Evolutionary conservation across 306 rosid species (phyloP), one percentile per base, ranked within the genome.

Genomic region (Hippophae tibetana): DNA sequence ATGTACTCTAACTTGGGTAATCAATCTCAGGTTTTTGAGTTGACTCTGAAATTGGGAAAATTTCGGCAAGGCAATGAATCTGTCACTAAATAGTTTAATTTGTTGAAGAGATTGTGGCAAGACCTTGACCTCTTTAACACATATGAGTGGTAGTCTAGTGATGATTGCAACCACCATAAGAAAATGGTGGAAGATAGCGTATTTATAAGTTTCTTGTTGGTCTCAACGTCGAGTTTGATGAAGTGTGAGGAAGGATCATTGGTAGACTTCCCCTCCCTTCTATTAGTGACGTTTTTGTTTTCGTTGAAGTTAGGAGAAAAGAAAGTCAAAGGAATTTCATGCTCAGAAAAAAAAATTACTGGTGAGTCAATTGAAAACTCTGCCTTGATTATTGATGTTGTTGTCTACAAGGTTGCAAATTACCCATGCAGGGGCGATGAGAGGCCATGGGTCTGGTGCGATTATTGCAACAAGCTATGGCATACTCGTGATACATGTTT

Each of bases 401-500:
- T 2, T 54, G 54, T n/a, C 1, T 12, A 11, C 3, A n/a, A 1
- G 8, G 26, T 7, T 10, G 13, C 42, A 6, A n/a, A 6, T 6
- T 6, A 12, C 6, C 56, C 3, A 6, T 8, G 6, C 6, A 26
- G 26, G 14, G 5, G 6, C 1, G 47, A 62, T 48, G 65, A 47
- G 23, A 14, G 42, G 11, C 40, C 64, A 3, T 55, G 8, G 1
- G 43, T 48, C 6, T 46, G 23, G 54, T 60, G 64, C 5, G 23
- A 60, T 18, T 60, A 13, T 18, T 60, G 43, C 10, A 62, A 62
- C 42, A 62, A 49, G 48, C 66, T 27, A 1, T 47, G 12, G 2
- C 47, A 57, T 9, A 12, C 47, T 13, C 47, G 26, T 8, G 61
- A 57, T 1, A 41, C 61, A 3, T 57, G 47, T 10, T 57, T 5